Conservation (phyloP, 805 yeast species). For the Saccharomycopsis sp. region DNA sequence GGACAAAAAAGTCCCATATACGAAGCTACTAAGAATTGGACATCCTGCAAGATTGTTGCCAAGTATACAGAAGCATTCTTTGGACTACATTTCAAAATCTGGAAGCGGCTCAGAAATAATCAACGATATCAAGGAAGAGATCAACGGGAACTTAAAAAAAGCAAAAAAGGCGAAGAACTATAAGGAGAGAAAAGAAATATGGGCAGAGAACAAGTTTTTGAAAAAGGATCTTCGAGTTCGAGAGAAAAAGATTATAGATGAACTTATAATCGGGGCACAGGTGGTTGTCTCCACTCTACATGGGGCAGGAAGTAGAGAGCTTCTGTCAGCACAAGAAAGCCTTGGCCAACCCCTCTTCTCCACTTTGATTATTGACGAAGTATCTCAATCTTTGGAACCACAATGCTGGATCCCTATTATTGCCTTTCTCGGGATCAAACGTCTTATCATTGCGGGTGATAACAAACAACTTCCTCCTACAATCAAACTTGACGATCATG, state of each 20-base stretch:
- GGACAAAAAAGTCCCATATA: conserved; percentile 35
- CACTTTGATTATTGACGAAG: conserved; percentile 87
- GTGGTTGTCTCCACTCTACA: conserved; percentile 83
- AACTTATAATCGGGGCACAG: conserved; percentile 50
- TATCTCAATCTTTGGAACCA: conserved; percentile 88
- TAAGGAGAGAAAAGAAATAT: conserved; percentile 57
- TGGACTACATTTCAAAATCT: conserved; percentile 61
- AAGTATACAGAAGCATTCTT: conserved; percentile 57
- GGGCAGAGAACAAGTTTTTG: conserved; percentile 59
- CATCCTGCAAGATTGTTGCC: conserved; percentile 84
- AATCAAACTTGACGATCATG: conserved; percentile 49
- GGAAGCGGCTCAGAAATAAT: conserved; percentile 55
- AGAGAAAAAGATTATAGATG: conserved; percentile 55
- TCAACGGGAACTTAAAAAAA: conserved; percentile 49
- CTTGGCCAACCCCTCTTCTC: conserved; percentile 42
- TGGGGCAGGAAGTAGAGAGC: conserved; percentile 73
- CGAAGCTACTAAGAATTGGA: conserved; percentile 71
- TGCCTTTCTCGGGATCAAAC: conserved; percentile 48
- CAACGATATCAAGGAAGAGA: conserved; percentile 64
- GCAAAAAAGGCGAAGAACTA: conserved; percentile 57
- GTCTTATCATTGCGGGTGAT: conserved; percentile 85
- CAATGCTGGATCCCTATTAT: conserved; percentile 94
- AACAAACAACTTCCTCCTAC: conserved; percentile 91
- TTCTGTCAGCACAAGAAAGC: conserved; percentile 33
- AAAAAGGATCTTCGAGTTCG: conserved; percentile 63